These are phyloP conservation scores for Syzygium syzygioides DNA, from an alignment of 441 rosid species.

Conservation along the genomic window DNA sequence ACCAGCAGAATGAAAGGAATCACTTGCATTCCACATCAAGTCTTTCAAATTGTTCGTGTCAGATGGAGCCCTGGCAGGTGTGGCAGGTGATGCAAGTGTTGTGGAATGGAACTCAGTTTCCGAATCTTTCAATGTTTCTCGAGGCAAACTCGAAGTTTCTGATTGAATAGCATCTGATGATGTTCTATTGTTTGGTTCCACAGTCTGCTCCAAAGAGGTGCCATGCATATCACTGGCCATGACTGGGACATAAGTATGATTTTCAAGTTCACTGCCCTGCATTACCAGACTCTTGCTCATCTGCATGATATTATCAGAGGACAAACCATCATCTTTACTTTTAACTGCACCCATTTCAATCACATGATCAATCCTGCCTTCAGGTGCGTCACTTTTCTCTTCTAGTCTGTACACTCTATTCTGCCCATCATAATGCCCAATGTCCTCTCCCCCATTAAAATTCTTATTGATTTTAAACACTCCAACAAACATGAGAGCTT, in stretches of 20 bases:
- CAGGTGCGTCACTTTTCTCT: background rate
- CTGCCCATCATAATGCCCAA: constrained; percentile 5
- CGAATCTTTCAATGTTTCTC: constrained; percentile 11
- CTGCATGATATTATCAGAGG: constrained; percentile 18
- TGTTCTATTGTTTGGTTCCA: constrained; percentile 12
- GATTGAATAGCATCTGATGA: constrained; percentile 3
- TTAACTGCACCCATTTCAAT: background rate
- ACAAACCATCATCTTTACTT: constrained; percentile 8
- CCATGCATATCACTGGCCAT: constrained; percentile 9
- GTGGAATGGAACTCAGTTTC: constrained; percentile 10
- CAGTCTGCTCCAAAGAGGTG: constrained; percentile 18
- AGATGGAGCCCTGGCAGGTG: constrained; percentile 1
- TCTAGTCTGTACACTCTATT: background rate
- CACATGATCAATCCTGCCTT: background rate
- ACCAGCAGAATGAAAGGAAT: constrained; percentile 14
- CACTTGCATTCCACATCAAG: constrained; percentile 23
- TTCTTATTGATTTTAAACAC: constrained; percentile 17
- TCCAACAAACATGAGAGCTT: constrained; percentile 15
- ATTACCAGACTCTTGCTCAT: constrained; percentile 12
- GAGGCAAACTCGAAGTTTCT: constrained; percentile 12
- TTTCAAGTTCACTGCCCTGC: constrained; percentile 24
- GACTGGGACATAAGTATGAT: constrained; percentile 20
- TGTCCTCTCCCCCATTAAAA: constrained; percentile 6
- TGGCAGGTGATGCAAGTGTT: constrained; percentile 1
- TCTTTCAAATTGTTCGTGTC: constrained; percentile 12